A percentile compares a stretch with the other conserved stretches of the same genome.
phyloP scores from a whole-genome alignment of 257 asterid species.

The Przewalskia tangutica region DNA sequence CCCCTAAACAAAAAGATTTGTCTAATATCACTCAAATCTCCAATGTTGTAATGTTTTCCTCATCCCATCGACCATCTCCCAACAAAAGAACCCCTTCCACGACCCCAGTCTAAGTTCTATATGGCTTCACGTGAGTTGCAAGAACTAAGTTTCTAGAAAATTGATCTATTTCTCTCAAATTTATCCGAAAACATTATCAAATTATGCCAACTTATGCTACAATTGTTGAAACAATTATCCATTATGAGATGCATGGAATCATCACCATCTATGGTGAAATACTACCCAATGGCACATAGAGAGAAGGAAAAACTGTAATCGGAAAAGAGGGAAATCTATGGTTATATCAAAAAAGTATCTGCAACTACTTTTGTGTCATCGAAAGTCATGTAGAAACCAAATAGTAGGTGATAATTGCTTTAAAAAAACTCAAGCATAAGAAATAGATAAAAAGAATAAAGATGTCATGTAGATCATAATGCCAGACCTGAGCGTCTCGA shows the following conservation, averaged over 20 bases:
- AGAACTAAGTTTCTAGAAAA: not conserved
- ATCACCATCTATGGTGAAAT: not conserved
- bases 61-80: not conserved
- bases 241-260: not conserved
- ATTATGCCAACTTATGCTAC: not conserved
- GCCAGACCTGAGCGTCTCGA: conserved; percentile 80
- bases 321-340: not conserved
- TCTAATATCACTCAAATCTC: not conserved
- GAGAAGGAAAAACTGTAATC: not conserved
- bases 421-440: not conserved
- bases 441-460: not conserved
- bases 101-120: not conserved
- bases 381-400: not conserved
- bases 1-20: not conserved
- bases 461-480: not conserved
- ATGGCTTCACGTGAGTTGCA: not conserved
- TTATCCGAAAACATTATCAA: not conserved
- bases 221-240: not conserved
- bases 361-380: not conserved
- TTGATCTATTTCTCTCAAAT: not conserved
- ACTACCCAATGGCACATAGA: not conserved
- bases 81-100: not conserved
- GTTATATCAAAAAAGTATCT: not conserved
- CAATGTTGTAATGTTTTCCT: not conserved
- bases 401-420: not conserved